Base-by-base conservation (phyloP, 257 asterid genomes). In the Rubia yunnanensis region DNA sequence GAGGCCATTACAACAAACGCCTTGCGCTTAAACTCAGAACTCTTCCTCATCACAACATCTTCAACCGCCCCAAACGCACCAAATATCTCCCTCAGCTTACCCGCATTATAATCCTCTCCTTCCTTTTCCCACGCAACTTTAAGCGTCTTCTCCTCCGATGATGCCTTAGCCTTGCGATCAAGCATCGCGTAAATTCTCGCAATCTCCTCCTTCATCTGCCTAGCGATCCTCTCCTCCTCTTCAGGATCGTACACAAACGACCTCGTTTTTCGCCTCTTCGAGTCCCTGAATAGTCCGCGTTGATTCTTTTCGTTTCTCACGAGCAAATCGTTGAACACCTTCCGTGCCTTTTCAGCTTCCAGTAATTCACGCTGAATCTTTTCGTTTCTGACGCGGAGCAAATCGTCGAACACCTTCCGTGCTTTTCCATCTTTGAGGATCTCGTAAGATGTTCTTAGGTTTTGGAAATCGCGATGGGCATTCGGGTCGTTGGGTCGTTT, bases 1-100 rank as follows among this genome's bases (percentile, higher is more conserved):
- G 97, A 77, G 17, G 76, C 83, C 99, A 92, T 92, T 11, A 83
- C 95, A 35, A 92, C 85, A 70, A 92, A 88, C n/a, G 97, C 99
- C 10, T 91, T 87, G 52, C 96, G 81, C 81, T 83, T 92, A 80
- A 83, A 85, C 84, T 83, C 89, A 27, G 85, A 71, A 65, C 94
- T 89, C 78, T 70, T 87, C 57, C 86, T 87, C 28, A 22, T 50
- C 57, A 20, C 57, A 20, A 85, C 85, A 81, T 87, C 97, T 73
- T 92, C 96, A 31, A 89, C 95, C 53, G 18, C 64, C 22, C 98
- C 98, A 75, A 92, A 89, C 67, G 78, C 64, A 63, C 72, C 82
- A 67, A 92, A 92, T 48, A 92, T 67, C 39, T 85, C 94, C 52
- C 71, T 74, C 50, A 92, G 80, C 64, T 78, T 79, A 69, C 74